Evolutionary conservation across 768 basidiomycete species (phyloP), one percentile per base, ranked within the genome.

Genomic region (Leccinellum albellum): DNA sequence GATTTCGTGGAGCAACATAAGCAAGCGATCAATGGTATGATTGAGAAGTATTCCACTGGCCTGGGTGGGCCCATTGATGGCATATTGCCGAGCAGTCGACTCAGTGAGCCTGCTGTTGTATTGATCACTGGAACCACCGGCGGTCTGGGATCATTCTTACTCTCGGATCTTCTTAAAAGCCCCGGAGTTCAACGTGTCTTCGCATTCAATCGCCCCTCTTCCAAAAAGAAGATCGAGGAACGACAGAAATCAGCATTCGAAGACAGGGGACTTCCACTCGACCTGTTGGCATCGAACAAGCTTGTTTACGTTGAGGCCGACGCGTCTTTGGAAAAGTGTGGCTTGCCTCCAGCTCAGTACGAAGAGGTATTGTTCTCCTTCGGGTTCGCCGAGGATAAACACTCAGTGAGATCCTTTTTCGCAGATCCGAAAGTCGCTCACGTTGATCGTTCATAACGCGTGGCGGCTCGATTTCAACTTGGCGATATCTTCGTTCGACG

Each of bases 381-480:
- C 20, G 1, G 1, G 1, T 54, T n/a, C 15, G 14, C 24, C 23
- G 23, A 15, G 21, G 23, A 46, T 46, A 23, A 17, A 37, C 23
- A 46, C 15, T 46, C 13, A 26, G 23, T 40, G 2, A 49, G 2
- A 7, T 28, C 28, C 6, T 28, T n/a, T 2, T 35, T 14, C 3
- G 1, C 47, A 78, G 78, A 61, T 79, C 2, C 64, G 64, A 2
- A 55, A 57, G 2, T 70, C 73, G 0, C 65, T 76, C 26, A 73
- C 73, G 3, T 32, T 73, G 24, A 66, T 79, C 49, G 74, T 79
- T 21, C 78, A 79, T 53, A 76, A 69, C 4, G 77, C 78, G 3
- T 80, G 79, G 79, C 69, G 66, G n/a, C 66, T 80, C 47, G 73
- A 81, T 50, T 79, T 78, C 56, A 79, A 74, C 51, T 53, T 76